Evolutionary conservation across 371 early-diverging fungal species (phyloP).

Genomic region (Apophysomyces sp.): DNA sequence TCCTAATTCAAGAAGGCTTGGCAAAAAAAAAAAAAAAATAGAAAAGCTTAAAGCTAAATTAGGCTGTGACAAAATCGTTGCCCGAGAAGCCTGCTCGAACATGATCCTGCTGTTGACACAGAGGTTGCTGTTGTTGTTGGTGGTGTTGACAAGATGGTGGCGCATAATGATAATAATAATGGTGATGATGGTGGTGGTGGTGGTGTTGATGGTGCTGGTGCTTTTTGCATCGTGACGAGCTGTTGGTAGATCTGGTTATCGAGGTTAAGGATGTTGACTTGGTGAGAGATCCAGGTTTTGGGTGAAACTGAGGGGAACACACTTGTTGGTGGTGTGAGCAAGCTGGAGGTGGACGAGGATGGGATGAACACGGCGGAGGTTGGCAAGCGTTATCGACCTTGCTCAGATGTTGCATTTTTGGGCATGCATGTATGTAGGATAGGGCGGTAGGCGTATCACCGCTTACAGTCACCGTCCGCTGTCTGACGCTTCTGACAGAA

Average conservation of each 20-base stretch:
- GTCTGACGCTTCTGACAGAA: neutral
- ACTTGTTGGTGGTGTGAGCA: no score
- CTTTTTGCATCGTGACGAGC: neutral
- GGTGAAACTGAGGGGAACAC: no score
- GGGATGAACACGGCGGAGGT: neutral
- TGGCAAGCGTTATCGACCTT: neutral
- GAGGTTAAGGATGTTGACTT: neutral
- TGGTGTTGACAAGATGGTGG: neutral
- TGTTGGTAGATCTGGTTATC: neutral
- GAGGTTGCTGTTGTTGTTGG: neutral
- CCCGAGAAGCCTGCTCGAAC: neutral
- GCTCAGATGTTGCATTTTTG: neutral
- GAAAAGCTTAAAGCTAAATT: neutral
- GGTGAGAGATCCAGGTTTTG: neutral
- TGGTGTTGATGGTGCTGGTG: neutral
- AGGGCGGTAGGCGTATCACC: neutral
- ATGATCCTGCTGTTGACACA: neutral
- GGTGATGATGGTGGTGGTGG: neutral
- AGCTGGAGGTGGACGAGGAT: neutral
- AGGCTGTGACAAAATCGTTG: neutral
- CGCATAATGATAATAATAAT: neutral
- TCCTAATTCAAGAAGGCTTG: conserved; percentile 3
- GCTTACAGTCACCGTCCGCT: neutral
- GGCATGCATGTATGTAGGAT: neutral
- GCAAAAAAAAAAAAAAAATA: neutral